These are phyloP conservation scores for Phoma herbarum DNA, from an alignment of 2,329 filamentous ascomycete species.

Conservation along the genomic window DNA sequence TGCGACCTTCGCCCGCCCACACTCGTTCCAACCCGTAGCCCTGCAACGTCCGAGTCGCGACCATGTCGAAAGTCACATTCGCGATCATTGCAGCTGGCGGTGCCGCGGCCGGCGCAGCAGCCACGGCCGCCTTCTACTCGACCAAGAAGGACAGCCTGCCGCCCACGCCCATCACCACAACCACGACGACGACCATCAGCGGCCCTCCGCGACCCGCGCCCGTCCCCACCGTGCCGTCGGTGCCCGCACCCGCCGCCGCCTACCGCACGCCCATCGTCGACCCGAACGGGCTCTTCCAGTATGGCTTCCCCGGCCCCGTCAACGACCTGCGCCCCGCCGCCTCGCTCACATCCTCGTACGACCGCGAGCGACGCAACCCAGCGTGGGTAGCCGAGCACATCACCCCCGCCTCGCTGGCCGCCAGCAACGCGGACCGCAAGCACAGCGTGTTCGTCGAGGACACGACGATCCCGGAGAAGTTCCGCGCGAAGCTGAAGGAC, in stretches of 20 bases:
- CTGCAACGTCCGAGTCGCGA: slow-evolving; percentile 11
- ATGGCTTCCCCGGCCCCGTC: slow-evolving; percentile 87
- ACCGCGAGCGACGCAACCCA: slow-evolving; percentile 89
- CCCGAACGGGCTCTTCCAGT: slow-evolving; percentile 62
- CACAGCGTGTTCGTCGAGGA: slow-evolving; percentile 88
- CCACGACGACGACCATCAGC: slow-evolving; percentile 48
- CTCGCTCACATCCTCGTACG: slow-evolving; percentile 85
- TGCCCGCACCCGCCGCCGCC: slow-evolving; percentile 36
- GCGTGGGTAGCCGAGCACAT: slow-evolving; percentile 95
- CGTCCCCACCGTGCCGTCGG: slow-evolving; percentile 35
- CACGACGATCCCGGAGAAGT: slow-evolving; percentile 77
- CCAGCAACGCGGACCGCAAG: slow-evolving; percentile 81
- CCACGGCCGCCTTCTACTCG: slow-evolving; percentile 58
- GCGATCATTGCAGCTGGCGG: slow-evolving; percentile 59
- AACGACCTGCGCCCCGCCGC: slow-evolving; percentile 80
- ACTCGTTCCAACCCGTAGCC: slow-evolving; percentile 3
- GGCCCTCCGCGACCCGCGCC: slow-evolving; percentile 37
- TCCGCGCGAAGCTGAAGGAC: slow-evolving; percentile 89
- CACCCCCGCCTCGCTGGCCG: slow-evolving; percentile 81
- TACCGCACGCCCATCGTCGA: slow-evolving; percentile 53
- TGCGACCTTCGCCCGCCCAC: slow-evolving; percentile 5
- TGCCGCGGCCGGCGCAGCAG: slow-evolving; percentile 59
- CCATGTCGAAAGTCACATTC: slow-evolving; percentile 62
- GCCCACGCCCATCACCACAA: slow-evolving; percentile 44
- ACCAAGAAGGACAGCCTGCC: slow-evolving; percentile 42